Base-by-base conservation (phyloP, 352 stramenopile species). In the Elongisporangium undulatum region DNA sequence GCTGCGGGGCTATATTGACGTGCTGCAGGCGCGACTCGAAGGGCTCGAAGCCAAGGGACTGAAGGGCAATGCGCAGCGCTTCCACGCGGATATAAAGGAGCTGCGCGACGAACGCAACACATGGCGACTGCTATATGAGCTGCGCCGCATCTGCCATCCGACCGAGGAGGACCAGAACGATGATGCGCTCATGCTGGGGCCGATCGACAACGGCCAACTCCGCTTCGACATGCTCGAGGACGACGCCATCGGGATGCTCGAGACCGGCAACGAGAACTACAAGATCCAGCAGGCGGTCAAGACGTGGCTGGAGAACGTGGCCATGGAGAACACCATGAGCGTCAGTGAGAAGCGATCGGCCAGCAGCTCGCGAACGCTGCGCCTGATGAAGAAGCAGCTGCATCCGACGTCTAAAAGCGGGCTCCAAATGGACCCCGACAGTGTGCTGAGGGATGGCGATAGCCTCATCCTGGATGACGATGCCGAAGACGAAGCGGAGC, bases 31-130 rank as follows among this genome's bases (percentile, higher is more conserved):
- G 19, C 72, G 73, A 34, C 59, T 90, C 34, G 79, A 92, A 60
- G 74, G 71, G 49, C 54, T 91, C 5, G 77, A 92, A 26, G 62
- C 12, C 3, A 61, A 72, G 29, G 59, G 55, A 19, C 49, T 64
- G 26, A 69, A 20, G 20, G 48, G 24, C 20, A 54, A 59, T 22
- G 55, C 63, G 24, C 59, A 80, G 51, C 71, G 80, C 10, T 61
- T 90, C 1, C 71, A 77, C 21, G 66, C 67, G 4, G 64, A 84
- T 10, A 76, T 91, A 49, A 77, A 77, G 48, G 81, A 95, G 24
- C 67, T 95, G 3, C 64, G 75, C 0, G 78, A 95, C 55, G 86
- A 95, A 39, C 76, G 86, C 38, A 95, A 95, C 39, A 92, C 86
- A n/a, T 95, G 86, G 86, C 70, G 79, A 12, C 55, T 95, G 34